phyloP scores from a whole-genome alignment of 2,329 filamentous ascomycete genomes.

The Didymella arachidicola region DNA sequence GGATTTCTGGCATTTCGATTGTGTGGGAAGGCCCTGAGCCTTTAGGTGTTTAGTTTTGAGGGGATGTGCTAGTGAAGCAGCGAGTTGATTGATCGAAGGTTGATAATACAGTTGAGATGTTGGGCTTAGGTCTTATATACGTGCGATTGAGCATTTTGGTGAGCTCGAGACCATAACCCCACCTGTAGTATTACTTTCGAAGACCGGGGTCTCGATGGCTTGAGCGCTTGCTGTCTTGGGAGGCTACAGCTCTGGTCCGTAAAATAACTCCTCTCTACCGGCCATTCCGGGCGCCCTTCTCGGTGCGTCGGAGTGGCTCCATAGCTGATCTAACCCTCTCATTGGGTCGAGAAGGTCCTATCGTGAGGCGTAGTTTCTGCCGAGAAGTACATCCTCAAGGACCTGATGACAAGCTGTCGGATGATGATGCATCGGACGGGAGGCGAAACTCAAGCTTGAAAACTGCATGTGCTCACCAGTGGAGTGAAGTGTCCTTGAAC shows the following conservation, averaged over 20 bases:
- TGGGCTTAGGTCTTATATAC: conserved; percentile 33
- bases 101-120: conserved; percentile 20
- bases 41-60: background rate
- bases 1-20: conserved; percentile 65
- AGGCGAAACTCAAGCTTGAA: conserved; percentile 32
- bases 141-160: conserved; percentile 7
- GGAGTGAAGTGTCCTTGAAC: conserved; percentile 17
- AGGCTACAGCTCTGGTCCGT: conserved; percentile 23
- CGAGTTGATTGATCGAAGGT: conserved; percentile 22
- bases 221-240: conserved; percentile 18
- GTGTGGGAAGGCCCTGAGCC: conserved; percentile 3
- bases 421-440: conserved; percentile 45
- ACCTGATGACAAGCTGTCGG: conserved; percentile 35
- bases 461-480: conserved; percentile 19
- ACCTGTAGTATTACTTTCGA: conserved; percentile 12
- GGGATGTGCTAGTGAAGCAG: conserved; percentile 10
- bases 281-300: conserved; percentile 27
- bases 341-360: conserved; percentile 23
- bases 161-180: conserved; percentile 24
- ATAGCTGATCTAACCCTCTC: background rate
- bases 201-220: conserved; percentile 23
- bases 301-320: conserved; percentile 34
- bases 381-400: conserved; percentile 33
- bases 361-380: conserved; percentile 25
- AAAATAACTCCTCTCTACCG: conserved; percentile 34